phyloP scores from a whole-genome alignment of 148 eudicot species.

The Simmondsia chinensis region DNA sequence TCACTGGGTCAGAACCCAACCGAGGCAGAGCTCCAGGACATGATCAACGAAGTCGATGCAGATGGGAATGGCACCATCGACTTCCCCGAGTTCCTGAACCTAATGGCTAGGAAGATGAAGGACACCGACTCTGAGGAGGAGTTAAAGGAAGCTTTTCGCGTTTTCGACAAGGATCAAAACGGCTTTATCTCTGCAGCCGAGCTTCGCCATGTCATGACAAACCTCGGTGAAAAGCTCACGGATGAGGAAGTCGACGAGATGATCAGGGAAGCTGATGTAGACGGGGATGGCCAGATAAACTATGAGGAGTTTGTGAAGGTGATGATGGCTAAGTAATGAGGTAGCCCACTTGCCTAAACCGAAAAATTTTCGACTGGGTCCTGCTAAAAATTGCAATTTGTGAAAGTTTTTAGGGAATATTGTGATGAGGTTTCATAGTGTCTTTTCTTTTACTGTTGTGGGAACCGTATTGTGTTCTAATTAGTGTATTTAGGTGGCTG shows the following conservation, averaged over 20 bases:
- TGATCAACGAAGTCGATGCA: slow-evolving; percentile 71
- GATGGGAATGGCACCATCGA: slow-evolving; percentile 71
- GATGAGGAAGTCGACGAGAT: slow-evolving; percentile 84
- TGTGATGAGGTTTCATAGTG: no score
- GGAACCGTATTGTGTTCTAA: no score
- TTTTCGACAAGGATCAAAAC: slow-evolving; percentile 76
- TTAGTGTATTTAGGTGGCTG: no score
- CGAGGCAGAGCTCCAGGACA: slow-evolving; percentile 78
- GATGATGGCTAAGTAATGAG: slow-evolving; percentile 57
- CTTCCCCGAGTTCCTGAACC: slow-evolving; percentile 72
- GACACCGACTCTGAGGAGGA: slow-evolving; percentile 84
- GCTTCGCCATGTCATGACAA: slow-evolving; percentile 85
- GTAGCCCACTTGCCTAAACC: no score
- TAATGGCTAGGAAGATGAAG: slow-evolving; percentile 81
- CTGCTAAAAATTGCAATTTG: no score
- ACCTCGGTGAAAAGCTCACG: slow-evolving; percentile 73
- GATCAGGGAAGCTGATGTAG: slow-evolving; percentile 77
- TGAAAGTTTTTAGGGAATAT: no score
- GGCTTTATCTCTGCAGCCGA: slow-evolving; percentile 84
- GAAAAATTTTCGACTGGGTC: no score
- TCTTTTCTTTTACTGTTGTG: no score
- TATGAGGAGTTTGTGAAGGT: slow-evolving; percentile 77
- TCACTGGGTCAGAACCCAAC: slow-evolving; percentile 79
- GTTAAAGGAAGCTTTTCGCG: slow-evolving; percentile 75
- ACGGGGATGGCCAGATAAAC: slow-evolving; percentile 78